Conservation (phyloP, 2,329 filamentous ascomycete genomes). For the Ophiostoma pallidulum region DNA sequence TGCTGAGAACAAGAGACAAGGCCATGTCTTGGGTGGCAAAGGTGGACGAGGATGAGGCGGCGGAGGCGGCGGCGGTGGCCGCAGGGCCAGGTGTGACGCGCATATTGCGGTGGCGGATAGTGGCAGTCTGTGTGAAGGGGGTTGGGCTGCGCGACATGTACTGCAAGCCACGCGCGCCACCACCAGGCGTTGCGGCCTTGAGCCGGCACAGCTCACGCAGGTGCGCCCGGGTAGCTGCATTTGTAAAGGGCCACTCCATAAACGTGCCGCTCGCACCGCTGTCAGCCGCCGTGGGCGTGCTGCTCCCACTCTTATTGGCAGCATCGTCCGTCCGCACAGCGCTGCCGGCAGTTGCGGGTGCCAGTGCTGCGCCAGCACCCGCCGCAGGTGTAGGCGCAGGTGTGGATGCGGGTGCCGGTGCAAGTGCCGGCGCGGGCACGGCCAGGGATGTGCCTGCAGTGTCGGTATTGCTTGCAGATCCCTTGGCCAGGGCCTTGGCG, state of each 20-base stretch:
- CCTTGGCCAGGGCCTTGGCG: conserved; percentile 32
- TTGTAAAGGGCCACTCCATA: conserved; percentile 55
- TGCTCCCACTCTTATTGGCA: conserved; percentile 40
- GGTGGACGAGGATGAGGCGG: conserved; percentile 38
- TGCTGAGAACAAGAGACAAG: conserved; percentile 53
- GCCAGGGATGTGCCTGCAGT: background rate
- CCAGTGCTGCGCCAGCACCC: background rate
- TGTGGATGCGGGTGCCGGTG: background rate
- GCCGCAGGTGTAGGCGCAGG: too few relatives aligned
- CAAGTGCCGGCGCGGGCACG: background rate
- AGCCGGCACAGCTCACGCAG: conserved; percentile 53
- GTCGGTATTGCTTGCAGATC: background rate
- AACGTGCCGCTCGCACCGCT: conserved; percentile 35
- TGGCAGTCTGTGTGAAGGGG: conserved; percentile 39
- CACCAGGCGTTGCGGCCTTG: conserved; percentile 36
- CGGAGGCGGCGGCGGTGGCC: conserved; percentile 42
- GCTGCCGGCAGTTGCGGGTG: background rate
- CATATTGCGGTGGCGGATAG: conserved; percentile 40
- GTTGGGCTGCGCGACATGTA: conserved; percentile 46
- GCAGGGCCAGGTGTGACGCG: conserved; percentile 28
- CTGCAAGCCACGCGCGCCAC: conserved; percentile 32
- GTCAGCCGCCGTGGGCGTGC: conserved; percentile 39
- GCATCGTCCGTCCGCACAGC: conserved; percentile 12
- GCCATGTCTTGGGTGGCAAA: conserved; percentile 55
- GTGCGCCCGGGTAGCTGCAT: conserved; percentile 51